Evolutionary conservation across 1,284 basidiomycete genomes (phyloP).

Genomic region (Rhodofomes roseus): DNA sequence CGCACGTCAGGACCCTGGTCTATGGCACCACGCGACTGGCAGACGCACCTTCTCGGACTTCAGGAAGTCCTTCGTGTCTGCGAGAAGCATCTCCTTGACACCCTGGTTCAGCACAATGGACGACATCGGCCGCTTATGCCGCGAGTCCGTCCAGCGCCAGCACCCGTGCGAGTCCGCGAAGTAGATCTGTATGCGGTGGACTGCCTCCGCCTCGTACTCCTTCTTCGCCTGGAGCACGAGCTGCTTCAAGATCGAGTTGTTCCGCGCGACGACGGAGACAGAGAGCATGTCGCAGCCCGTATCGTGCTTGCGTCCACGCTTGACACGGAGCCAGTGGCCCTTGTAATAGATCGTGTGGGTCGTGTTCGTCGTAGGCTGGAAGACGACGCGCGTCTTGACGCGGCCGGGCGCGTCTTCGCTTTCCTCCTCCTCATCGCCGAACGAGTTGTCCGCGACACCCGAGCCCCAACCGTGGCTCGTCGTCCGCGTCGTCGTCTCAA

Average conservation of each 20-base stretch:
- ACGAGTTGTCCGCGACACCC: slow-evolving; percentile 50
- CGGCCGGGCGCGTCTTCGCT: slow-evolving; percentile 57
- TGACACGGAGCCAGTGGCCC: slow-evolving; percentile 76
- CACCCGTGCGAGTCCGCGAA: slow-evolving; percentile 83
- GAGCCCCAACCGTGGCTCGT: slow-evolving; percentile 47
- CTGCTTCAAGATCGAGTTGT: slow-evolving; percentile 77
- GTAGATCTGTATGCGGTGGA: slow-evolving; percentile 81
- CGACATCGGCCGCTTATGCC: slow-evolving; percentile 76
- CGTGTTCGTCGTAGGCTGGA: slow-evolving; percentile 79
- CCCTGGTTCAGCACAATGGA: slow-evolving; percentile 79
- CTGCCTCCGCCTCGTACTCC: slow-evolving; percentile 78
- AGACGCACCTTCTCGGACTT: slow-evolving; percentile 65
- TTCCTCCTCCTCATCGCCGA: slow-evolving; percentile 56
- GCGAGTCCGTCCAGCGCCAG: slow-evolving; percentile 80
- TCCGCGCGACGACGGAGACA: slow-evolving; percentile 77
- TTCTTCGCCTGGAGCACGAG: slow-evolving; percentile 84
- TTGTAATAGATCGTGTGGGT: slow-evolving; percentile 82
- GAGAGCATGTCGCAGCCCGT: slow-evolving; percentile 68
- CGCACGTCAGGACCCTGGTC: slow-evolving; percentile 12
- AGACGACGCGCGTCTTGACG: slow-evolving; percentile 75
- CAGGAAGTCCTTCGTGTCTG: slow-evolving; percentile 78
- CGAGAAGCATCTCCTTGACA: slow-evolving; percentile 79
- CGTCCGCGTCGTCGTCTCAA: slow-evolving; percentile 76
- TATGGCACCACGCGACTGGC: neutral
- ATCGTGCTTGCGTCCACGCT: slow-evolving; percentile 61